These are phyloP conservation scores for Grosmannia huntii DNA, from an alignment of 2,329 filamentous ascomycete species.

Conservation along the genomic window DNA sequence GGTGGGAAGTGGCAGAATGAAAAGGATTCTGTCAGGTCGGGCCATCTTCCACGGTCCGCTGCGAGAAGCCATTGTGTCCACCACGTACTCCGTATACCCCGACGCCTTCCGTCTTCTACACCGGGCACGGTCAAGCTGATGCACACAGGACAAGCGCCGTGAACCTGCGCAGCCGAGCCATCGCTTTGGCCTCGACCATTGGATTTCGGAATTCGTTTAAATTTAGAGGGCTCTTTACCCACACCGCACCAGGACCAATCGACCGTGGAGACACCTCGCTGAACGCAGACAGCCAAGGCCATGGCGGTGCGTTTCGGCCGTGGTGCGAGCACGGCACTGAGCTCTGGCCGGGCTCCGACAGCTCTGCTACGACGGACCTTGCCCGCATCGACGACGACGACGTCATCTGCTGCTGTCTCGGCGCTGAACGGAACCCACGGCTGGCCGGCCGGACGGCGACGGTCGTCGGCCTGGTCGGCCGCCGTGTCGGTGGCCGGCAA, in stretches of 20 bases:
- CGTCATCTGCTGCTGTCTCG: background rate
- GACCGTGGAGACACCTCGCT: background rate
- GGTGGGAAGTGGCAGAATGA: background rate
- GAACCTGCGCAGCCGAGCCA: background rate
- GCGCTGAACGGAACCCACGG: background rate
- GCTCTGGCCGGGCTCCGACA: background rate
- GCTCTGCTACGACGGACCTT: background rate
- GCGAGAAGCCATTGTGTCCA: background rate
- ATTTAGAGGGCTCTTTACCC: too few relatives aligned
- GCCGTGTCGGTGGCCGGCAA: slow-evolving; percentile 59
- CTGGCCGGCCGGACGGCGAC: background rate
- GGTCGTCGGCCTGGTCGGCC: slow-evolving; percentile 58
- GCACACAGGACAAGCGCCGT: background rate
- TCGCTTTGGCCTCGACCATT: background rate
- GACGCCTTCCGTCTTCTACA: background rate
- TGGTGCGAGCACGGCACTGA: background rate
- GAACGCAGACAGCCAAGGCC: background rate
- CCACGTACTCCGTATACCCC: background rate
- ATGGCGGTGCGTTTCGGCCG: background rate
- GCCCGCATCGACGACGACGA: background rate
- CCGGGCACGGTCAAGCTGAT: background rate
- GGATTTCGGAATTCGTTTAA: too few relatives aligned
- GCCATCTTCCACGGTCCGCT: background rate
- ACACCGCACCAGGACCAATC: too few relatives aligned
- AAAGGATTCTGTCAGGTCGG: background rate